Evolutionary conservation across 192 early-diverging fungal genomes (phyloP).

Genomic region (Coemansia furcata): DNA sequence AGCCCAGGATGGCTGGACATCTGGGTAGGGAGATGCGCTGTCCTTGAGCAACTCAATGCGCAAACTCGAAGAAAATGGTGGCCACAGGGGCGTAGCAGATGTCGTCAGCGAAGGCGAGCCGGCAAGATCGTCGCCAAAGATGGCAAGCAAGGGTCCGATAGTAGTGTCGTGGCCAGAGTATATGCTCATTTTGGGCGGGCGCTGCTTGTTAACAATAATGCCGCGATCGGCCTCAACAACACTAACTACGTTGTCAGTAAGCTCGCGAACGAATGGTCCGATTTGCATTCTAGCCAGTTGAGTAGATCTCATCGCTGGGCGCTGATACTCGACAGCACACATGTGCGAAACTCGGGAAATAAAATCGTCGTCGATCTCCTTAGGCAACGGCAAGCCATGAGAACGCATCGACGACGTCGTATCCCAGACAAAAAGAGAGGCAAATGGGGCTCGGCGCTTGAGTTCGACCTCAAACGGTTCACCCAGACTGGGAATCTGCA

Average conservation of each 20-base stretch:
- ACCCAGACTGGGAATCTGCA: constrained; percentile 18
- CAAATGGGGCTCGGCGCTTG: neutral
- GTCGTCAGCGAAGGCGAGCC: neutral
- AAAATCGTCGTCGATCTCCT: constrained; percentile 23
- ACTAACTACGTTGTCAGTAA: constrained; percentile 21
- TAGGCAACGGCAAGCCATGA: constrained; percentile 34
- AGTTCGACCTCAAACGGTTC: constrained; percentile 6
- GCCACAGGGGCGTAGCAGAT: constrained; percentile 21
- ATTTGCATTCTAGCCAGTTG: constrained; percentile 34
- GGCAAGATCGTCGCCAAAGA: constrained; percentile 20
- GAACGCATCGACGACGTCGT: constrained; percentile 18
- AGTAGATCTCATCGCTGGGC: constrained; percentile 15
- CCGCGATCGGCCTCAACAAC: constrained; percentile 38
- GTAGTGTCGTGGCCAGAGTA: constrained; percentile 54
- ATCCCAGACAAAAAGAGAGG: constrained; percentile 22
- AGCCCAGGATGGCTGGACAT: constrained; percentile 34
- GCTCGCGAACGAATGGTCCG: constrained; percentile 35
- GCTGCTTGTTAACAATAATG: neutral
- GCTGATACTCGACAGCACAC: constrained; percentile 22
- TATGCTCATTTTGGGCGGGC: constrained; percentile 27
- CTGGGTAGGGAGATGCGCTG: constrained; percentile 19
- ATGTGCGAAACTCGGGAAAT: constrained; percentile 20
- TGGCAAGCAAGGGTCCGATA: constrained; percentile 40
- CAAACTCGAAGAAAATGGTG: constrained; percentile 36
- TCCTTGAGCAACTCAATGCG: constrained; percentile 49